Base-by-base conservation (phyloP, 2,329 filamentous ascomycete genomes). In the Epichloe sp. region DNA sequence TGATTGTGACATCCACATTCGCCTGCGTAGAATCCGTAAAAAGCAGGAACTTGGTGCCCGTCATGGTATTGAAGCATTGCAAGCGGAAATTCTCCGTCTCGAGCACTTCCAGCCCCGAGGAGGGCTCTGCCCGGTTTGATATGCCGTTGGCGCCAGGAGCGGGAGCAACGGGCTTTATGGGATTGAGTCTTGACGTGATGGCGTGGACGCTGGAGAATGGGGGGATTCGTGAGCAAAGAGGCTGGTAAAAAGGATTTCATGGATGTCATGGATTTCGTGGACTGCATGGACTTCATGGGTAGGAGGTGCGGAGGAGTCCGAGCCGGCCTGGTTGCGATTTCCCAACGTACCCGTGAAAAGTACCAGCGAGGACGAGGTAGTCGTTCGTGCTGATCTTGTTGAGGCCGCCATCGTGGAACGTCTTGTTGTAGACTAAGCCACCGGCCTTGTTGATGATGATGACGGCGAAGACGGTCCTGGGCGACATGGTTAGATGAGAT, bases 381-480 rank as follows among this genome's bases (percentile, higher is more conserved):
- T 98, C 93, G 67, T 98, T 98, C 59, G 88, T 91, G 59, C 81
- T 87, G 60, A 98, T 83, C 66, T 91, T 88, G 67, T 87, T 86
- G 53, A 98, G 79, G 44, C 79, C 87, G 54, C 82, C 86, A 43
- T 91, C 82, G 62, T 90, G 83, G 68, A 98, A 97, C 63, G 88
- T 87, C 60, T 89, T 88, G 71, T 97, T 91, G 76, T 95, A 98
- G 69, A 98, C 84, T 50, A 98, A 79, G 61, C 93, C 93, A 54
- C 90, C 93, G 57, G 93, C 90, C 78, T 98, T 98, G 77, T 96
- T 97, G 75, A 98, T 95, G 67, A 98, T 85, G 67, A 97, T 89
- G 64, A 98, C 84, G 53, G 90, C 83, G 69, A 94, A 93, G 67
- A 98, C 86, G 58, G 89, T 87, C 93, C 90, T 97, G 43, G 10